Evolutionary conservation across 179 eudicot species (phyloP), one percentile per base, ranked within the genome.

Genomic region (Vitellaria paradoxa): DNA sequence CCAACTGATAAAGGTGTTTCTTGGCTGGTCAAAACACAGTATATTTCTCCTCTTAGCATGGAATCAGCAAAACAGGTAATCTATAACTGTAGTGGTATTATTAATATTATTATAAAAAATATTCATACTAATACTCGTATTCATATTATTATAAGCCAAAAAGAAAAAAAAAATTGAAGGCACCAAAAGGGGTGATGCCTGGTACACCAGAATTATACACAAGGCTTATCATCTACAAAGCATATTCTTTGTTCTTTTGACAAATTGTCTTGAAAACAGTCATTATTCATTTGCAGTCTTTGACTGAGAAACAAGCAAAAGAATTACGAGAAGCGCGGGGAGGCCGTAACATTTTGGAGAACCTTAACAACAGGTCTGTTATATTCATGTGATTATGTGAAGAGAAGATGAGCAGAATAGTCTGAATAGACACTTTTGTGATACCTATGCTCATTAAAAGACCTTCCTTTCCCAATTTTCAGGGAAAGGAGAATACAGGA

Each of bases 21-120:
- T 77, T 95, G 99, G 99, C 95, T 95, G 63, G 99, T 95, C 71
- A 96, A 96, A 88, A 96, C 99, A 50, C 99, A 96, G 75, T 96
- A 96, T 80, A 93, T 96, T 42, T 96, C 99, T 81, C 93, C 99
- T 74, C 92, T 96, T 30, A 96, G 93, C 89, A 93, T 83, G 74
- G 99, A 96, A 55, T 89, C 91, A 57, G 62, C 93, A 65, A 93
- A 85, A 84, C 96, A 90, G 96, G 99, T 96, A 81, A 78, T 64
- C 55, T 40, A 57, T 42, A 42, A 42, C 45, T 42, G 45, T 42
- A 5, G 45, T 42, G 45, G 45, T 5, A 42, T 42, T 42, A 42
- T 42, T 42, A 42, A 42, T 42, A 42, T 42, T 42, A 42, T 42
- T 42, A 42, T 42, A 42, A 42, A 42, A 42, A 42, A 42, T 42